A percentile compares a stretch with the other conserved stretches of the same genome.
These are phyloP conservation scores for Penicillium sp. DNA, from an alignment of 2,329 filamentous ascomycete species.

Conservation along the genomic window DNA sequence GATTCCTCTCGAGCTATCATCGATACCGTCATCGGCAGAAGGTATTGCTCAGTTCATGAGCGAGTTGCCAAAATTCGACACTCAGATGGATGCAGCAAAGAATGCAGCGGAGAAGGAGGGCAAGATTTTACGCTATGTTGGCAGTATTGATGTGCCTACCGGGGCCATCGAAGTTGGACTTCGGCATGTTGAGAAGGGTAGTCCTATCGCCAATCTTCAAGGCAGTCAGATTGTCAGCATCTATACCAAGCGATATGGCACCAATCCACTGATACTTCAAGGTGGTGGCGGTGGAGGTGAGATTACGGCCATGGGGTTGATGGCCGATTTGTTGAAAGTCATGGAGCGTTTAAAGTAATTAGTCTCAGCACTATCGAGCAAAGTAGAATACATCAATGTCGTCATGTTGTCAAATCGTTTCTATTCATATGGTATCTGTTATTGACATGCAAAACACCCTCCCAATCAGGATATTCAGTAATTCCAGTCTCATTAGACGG, in stretches of 20 bases:
- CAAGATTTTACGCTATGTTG: slow-evolving; percentile 93
- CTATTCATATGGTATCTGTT: not conserved
- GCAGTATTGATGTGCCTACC: slow-evolving; percentile 83
- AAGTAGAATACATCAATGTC: not conserved
- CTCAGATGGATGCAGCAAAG: slow-evolving; percentile 88
- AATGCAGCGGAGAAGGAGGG: slow-evolving; percentile 81
- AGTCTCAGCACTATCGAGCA: not conserved
- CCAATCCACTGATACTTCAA: slow-evolving; percentile 90
- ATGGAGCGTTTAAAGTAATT: slow-evolving; percentile 69
- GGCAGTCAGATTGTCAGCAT: slow-evolving; percentile 99
- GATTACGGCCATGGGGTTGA: slow-evolving; percentile 97
- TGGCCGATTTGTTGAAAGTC: slow-evolving; percentile 90
- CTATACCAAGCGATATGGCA: slow-evolving; percentile 93
- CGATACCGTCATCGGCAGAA: slow-evolving; percentile 61
- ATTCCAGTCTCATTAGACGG: not conserved
- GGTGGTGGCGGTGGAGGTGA: slow-evolving; percentile 93
- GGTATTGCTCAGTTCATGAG: slow-evolving; percentile 83
- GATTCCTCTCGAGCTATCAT: slow-evolving; percentile 86
- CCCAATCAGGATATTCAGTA: not conserved
- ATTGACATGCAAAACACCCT: not conserved
- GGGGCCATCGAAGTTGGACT: slow-evolving; percentile 89
- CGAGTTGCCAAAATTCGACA: slow-evolving; percentile 80
- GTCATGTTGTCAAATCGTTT: not conserved
- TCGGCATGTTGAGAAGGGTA: slow-evolving; percentile 84
- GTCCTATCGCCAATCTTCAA: slow-evolving; percentile 92